Percentiles rank a stretch among this genome's conserved stretches.
These are phyloP conservation scores for Cordyceps fumosorosea DNA, from an alignment of 2,329 filamentous ascomycete genomes.

Conservation along the genomic window DNA sequence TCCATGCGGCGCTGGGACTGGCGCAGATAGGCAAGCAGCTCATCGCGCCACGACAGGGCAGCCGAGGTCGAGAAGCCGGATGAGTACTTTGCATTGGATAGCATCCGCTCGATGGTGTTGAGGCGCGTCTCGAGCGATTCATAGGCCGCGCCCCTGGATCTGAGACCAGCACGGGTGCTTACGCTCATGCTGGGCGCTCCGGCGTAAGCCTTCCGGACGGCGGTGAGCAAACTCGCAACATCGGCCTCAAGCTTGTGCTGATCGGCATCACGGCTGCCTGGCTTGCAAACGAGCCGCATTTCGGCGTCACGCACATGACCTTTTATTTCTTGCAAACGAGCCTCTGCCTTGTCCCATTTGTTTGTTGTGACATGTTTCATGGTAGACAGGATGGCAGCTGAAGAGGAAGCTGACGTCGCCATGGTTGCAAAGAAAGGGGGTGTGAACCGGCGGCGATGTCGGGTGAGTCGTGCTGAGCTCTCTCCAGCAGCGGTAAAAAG, in stretches of 20 bases:
- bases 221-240: background rate
- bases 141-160: background rate
- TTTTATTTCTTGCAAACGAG: conserved; percentile 1
- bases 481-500: background rate
- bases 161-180: background rate
- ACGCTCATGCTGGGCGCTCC: background rate
- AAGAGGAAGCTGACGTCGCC: background rate
- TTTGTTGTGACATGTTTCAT: conserved; percentile 11
- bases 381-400: conserved; percentile 10
- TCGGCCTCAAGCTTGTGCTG: conserved; percentile 6
- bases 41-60: conserved; percentile 2
- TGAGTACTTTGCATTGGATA: conserved; percentile 10
- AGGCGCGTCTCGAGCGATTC: background rate
- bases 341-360: conserved; percentile 10
- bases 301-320: background rate
- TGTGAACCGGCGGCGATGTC: background rate
- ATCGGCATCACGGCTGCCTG: background rate
- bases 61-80: conserved; percentile 6
- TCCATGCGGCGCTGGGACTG: conserved; percentile 10
- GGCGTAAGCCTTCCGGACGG: conserved; percentile 1
- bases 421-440: conserved; percentile 6
- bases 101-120: conserved; percentile 11
- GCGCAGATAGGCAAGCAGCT: conserved; percentile 8
- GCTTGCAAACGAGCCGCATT: background rate
- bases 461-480: background rate